These are phyloP conservation scores for Penicillium occitanis DNA, from an alignment of 2,329 filamentous ascomycete species.

Conservation along the genomic window DNA sequence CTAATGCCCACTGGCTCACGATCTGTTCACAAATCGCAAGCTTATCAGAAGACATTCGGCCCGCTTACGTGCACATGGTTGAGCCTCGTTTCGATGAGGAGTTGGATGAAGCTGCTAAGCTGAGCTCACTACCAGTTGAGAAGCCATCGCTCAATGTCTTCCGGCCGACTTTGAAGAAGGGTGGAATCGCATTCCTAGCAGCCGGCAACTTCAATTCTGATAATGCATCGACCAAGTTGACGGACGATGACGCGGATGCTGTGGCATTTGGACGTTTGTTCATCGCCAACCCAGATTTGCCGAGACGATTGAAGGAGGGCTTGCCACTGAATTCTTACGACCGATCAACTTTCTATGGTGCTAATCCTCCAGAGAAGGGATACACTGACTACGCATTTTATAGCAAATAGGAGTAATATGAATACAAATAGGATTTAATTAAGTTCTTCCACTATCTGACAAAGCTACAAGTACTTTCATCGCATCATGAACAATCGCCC, in stretches of 20 bases:
- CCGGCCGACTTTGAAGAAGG: conserved; percentile 41
- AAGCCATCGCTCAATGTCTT: conserved; percentile 38
- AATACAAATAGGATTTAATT: background rate
- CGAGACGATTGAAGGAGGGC: conserved; percentile 55
- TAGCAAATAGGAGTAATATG: background rate
- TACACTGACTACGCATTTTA: conserved; percentile 39
- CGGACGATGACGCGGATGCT: conserved; percentile 24
- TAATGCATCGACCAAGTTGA: conserved; percentile 27
- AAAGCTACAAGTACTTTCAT: conserved; percentile 53
- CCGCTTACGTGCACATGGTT: conserved; percentile 51
- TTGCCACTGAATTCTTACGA: conserved; percentile 61
- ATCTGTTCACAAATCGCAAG: conserved; percentile 45
- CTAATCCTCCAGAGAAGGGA: conserved; percentile 32
- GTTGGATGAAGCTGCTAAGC: conserved; percentile 47
- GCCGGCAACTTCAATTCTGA: conserved; percentile 31
- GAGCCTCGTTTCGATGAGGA: conserved; percentile 52
- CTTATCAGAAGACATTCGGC: conserved; percentile 37
- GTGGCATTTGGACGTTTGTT: conserved; percentile 42
- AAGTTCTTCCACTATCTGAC: conserved; percentile 1
- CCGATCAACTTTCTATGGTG: conserved; percentile 44
- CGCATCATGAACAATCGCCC: conserved; percentile 63
- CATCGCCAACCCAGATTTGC: conserved; percentile 48
- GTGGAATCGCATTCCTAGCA: conserved; percentile 39
- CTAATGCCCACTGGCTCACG: conserved; percentile 48
- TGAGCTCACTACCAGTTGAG: conserved; percentile 36